Evolutionary conservation across 2,329 filamentous ascomycete genomes (phyloP).

Genomic region (Colletotrichum salicis): DNA sequence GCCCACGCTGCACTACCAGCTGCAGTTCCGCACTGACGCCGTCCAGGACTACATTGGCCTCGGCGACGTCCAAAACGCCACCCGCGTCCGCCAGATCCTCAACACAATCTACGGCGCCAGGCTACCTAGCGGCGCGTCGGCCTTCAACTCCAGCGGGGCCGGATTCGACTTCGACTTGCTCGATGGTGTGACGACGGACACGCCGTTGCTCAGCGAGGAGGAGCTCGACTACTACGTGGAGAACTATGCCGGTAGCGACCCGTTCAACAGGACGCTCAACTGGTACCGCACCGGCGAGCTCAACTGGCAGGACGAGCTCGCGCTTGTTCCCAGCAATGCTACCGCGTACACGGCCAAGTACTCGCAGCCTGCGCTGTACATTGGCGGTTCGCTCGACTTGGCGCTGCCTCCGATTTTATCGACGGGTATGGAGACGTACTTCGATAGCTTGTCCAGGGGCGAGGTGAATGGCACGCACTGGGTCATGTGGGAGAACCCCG

Average conservation of each 20-base stretch:
- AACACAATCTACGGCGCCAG: conserved; percentile 73
- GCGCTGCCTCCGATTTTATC: conserved; percentile 75
- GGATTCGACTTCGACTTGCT: conserved; percentile 72
- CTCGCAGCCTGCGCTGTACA: conserved; percentile 72
- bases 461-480: conserved; percentile 77
- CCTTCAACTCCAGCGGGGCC: conserved; percentile 62
- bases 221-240: conserved; percentile 82
- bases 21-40: conserved; percentile 74
- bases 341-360: conserved; percentile 56
- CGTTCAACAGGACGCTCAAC: conserved; percentile 82
- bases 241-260: conserved; percentile 72
- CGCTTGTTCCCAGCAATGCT: conserved; percentile 59
- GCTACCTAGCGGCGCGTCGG: conserved; percentile 60
- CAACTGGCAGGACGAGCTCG: conserved; percentile 80
- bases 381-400: conserved; percentile 72
- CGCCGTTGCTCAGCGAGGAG: conserved; percentile 69
- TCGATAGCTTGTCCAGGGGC: conserved; percentile 68
- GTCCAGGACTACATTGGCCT: conserved; percentile 45
- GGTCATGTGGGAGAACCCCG: conserved; percentile 76
- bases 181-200: conserved; percentile 57
- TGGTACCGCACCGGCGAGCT: conserved; percentile 83
- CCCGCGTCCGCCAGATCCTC: conserved; percentile 72
- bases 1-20: conserved; percentile 80
- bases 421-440: conserved; percentile 71
- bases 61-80: conserved; percentile 60